A percentile compares a stretch with the other conserved stretches of the same genome.
phyloP scores from a whole-genome alignment of 805 yeast genomes.

The Kodamaea lidongshanica region DNA sequence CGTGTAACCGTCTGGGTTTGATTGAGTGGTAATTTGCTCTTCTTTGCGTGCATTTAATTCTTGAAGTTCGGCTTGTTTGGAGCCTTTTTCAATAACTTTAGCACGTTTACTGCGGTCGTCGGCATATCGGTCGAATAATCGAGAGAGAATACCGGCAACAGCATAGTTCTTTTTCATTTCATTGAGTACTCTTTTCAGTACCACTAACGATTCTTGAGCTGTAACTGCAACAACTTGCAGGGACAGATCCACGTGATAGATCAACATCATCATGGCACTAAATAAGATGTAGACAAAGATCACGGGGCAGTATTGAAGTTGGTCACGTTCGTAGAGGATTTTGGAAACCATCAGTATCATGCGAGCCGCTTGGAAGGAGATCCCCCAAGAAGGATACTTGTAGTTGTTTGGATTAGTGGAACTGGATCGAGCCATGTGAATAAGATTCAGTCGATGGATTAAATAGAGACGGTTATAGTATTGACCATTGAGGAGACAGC shows the following conservation, averaged over 20 bases:
- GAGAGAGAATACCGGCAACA: conserved; percentile 31
- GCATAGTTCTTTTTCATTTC: conserved; percentile 36
- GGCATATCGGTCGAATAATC: conserved; percentile 38
- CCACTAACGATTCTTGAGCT: conserved; percentile 37
- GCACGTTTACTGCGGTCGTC: conserved; percentile 38
- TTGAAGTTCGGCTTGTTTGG: conserved; percentile 33
- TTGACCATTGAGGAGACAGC: conserved; percentile 57
- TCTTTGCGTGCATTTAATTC: conserved; percentile 24
- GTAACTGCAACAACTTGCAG: conserved; percentile 36
- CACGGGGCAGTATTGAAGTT: conserved; percentile 51
- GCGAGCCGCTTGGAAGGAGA: conserved; percentile 75
- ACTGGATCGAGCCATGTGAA: conserved; percentile 40
- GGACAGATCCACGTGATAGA: conserved; percentile 56
- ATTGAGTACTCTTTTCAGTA: conserved; percentile 31
- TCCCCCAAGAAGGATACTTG: conserved; percentile 70
- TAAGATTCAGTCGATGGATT: conserved; percentile 64
- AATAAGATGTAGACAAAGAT: conserved; percentile 52
- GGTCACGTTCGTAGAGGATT: conserved; percentile 44
- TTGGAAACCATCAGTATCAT: conserved; percentile 62
- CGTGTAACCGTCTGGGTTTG: conserved; percentile 1
- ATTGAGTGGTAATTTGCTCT: conserved; percentile 9
- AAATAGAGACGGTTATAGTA: conserved; percentile 69
- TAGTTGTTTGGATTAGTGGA: conserved; percentile 37
- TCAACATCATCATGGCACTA: conserved; percentile 62
- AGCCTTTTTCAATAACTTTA: conserved; percentile 32